These are phyloP conservation scores for Aspergillus panamensis DNA, from an alignment of 495 filamentous ascomycete genomes.

Conservation along the genomic window DNA sequence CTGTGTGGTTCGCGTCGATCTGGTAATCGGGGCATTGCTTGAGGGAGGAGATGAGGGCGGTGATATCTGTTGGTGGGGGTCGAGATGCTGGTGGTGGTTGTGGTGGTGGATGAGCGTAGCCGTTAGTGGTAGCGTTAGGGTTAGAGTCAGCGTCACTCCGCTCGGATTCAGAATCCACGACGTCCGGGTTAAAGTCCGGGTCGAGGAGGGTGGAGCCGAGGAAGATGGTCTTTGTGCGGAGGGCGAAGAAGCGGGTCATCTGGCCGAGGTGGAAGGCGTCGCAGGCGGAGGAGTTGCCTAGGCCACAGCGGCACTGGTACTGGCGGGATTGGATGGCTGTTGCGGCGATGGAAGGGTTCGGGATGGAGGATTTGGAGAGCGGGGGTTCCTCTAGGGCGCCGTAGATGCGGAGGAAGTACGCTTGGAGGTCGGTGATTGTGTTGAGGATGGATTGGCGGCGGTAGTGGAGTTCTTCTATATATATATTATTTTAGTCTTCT, in stretches of 20 bases:
- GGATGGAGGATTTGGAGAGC: constrained; percentile 10
- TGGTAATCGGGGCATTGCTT: constrained; percentile 71
- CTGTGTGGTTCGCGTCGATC: constrained; percentile 70
- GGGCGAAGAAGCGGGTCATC: constrained; percentile 73
- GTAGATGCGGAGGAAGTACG: constrained; percentile 69
- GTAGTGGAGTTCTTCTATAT: constrained; percentile 64
- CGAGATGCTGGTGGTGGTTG: no score
- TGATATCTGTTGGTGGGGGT: constrained; percentile 43
- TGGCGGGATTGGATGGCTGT: constrained; percentile 25
- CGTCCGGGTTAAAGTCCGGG: constrained; percentile 29
- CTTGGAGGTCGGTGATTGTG: constrained; percentile 71
- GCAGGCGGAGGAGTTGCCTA: constrained; percentile 70
- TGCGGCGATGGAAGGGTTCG: constrained; percentile 14
- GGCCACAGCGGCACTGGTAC: constrained; percentile 70
- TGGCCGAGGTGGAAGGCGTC: constrained; percentile 86
- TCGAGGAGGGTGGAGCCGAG: constrained; percentile 48
- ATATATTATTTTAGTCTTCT: constrained; percentile 1
- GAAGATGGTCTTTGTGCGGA: constrained; percentile 45
- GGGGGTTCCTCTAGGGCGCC: constrained; percentile 36
- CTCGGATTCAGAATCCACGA: constrained; percentile 19
- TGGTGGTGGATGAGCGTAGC: background rate
- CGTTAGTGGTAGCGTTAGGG: no score
- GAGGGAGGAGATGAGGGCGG: constrained; percentile 49
- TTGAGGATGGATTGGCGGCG: constrained; percentile 68
- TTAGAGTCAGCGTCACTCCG: no score